A percentile compares a stretch with the other conserved stretches of the same genome.
Conservation (phyloP, 2,329 filamentous ascomycete genomes). For the Trichoderma arundinaceum region DNA sequence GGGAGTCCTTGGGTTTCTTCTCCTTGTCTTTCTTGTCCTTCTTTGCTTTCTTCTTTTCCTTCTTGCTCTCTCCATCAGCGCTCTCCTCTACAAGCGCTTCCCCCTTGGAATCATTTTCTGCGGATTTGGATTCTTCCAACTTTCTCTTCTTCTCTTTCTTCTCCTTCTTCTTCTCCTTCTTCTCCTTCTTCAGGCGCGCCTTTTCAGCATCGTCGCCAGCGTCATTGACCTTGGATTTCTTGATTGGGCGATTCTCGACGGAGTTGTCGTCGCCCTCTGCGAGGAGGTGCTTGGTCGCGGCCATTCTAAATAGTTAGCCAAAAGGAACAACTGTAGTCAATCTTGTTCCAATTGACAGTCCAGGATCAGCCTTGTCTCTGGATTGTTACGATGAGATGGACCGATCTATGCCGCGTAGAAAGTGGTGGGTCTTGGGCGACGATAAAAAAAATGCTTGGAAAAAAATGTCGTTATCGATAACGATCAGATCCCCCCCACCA, state of each 20-base stretch:
- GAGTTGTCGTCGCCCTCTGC: conserved; percentile 44
- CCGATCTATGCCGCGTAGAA: conserved; percentile 14
- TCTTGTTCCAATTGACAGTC: not conserved
- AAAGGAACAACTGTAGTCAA: not conserved
- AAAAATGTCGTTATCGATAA: conserved; percentile 29
- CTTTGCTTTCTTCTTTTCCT: conserved; percentile 42
- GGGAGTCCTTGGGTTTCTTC: conserved; percentile 39
- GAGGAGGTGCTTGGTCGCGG: conserved; percentile 49
- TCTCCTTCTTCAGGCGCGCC: conserved; percentile 49
- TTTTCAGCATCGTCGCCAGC: conserved; percentile 41
- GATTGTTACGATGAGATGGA: conserved; percentile 20
- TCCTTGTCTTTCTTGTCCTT: conserved; percentile 46
- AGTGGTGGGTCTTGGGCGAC: conserved; percentile 16
- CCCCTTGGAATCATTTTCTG: conserved; percentile 34
- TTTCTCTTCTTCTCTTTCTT: conserved; percentile 51
- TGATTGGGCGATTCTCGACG: conserved; percentile 43
- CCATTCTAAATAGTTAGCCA: conserved; percentile 39
- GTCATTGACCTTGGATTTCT: conserved; percentile 49
- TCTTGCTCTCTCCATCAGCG: conserved; percentile 42
- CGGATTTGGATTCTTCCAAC: conserved; percentile 39
- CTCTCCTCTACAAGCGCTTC: conserved; percentile 35
- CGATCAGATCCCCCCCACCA: not conserved
- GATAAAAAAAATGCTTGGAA: conserved; percentile 11
- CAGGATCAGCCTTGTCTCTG: not conserved
- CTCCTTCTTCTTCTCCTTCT: conserved; percentile 48